Percentiles rank a stretch among this genome's conserved stretches.
These are phyloP conservation scores for Ophiocordyceps camponoti-floridani DNA, from an alignment of 2,329 filamentous ascomycete genomes.

Conservation along the genomic window DNA sequence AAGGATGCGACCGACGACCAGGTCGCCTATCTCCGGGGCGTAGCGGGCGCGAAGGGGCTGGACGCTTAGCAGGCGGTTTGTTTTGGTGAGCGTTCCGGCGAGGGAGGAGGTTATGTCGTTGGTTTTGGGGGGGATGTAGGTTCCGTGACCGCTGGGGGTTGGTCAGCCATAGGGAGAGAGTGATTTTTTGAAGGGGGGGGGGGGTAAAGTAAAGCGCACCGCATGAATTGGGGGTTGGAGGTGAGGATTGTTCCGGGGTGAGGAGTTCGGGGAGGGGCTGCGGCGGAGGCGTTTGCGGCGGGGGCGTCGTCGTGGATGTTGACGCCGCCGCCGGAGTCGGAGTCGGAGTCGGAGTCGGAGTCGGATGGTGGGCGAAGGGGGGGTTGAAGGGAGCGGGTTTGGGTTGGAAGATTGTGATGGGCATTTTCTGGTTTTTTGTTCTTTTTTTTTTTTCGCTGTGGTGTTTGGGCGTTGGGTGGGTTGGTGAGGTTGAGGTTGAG, in stretches of 20 bases:
- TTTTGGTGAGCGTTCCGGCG: conserved; percentile 76
- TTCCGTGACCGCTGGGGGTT: conserved; percentile 65
- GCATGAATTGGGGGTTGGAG: conserved; percentile 92
- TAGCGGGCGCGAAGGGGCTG: conserved; percentile 82
- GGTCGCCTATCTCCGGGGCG: conserved; percentile 86
- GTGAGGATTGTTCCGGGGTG: conserved; percentile 78
- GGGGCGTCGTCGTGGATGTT: conserved; percentile 28
- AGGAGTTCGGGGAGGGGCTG: conserved; percentile 38
- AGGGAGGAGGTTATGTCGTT: conserved; percentile 74
- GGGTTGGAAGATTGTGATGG: conserved; percentile 29
- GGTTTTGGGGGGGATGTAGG: conserved; percentile 47
- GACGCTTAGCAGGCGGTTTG: conserved; percentile 91
- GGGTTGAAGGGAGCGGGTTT: conserved; percentile 12
- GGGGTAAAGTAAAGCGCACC: conserved; percentile 21
- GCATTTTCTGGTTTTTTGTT: conserved; percentile 15
- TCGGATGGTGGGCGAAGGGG: conserved; percentile 6
- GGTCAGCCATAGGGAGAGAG: neutral
- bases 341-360: conserved; percentile 14
- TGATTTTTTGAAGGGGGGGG: neutral
- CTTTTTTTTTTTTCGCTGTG: too few species aligned
- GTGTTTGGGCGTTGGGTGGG: too few species aligned
- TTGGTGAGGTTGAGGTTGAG: too few species aligned
- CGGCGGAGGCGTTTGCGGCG: conserved; percentile 14
- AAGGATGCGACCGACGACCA: conserved; percentile 83
- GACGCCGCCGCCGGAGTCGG: conserved; percentile 26